Conservation (phyloP, 148 eudicot species). For the Silene latifolia region DNA sequence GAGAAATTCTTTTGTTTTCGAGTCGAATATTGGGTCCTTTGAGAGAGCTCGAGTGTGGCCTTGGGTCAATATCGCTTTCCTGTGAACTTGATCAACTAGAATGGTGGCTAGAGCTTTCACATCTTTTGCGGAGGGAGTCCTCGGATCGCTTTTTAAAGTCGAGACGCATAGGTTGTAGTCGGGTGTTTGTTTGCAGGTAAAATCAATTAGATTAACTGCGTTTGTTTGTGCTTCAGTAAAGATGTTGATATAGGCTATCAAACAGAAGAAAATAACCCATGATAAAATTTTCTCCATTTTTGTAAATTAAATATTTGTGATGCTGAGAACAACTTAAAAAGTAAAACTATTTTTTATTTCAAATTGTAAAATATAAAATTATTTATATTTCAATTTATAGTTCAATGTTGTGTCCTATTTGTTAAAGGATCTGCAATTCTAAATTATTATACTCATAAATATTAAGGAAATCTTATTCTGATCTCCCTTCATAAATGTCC, state of each 20-base stretch:
- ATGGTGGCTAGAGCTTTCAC: background rate
- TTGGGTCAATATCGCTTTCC: background rate
- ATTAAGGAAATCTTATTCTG: no score
- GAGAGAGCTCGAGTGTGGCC: background rate
- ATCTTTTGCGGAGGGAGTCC: background rate
- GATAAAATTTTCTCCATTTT: background rate
- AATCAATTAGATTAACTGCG: conserved; percentile 4
- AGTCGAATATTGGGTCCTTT: background rate
- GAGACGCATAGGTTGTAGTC: conserved; percentile 11
- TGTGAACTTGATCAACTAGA: background rate
- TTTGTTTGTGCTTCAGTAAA: conserved; percentile 4
- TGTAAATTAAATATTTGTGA: background rate
- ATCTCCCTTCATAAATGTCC: no score
- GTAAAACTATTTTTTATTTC: background rate
- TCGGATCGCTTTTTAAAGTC: conserved; percentile 11
- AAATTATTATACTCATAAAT: no score
- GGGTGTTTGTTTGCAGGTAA: conserved; percentile 17
- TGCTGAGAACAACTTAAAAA: no score
- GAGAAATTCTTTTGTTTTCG: background rate
- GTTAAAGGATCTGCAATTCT: background rate
- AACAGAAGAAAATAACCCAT: background rate
- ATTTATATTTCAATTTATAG: no score
- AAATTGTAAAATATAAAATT: background rate
- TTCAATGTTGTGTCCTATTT: background rate
- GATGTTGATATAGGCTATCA: background rate